A percentile compares a stretch with the other conserved stretches of the same genome.
Evolutionary conservation across 2,329 filamentous ascomycete genomes (phyloP).

Genomic region (Arthroderma sp.): DNA sequence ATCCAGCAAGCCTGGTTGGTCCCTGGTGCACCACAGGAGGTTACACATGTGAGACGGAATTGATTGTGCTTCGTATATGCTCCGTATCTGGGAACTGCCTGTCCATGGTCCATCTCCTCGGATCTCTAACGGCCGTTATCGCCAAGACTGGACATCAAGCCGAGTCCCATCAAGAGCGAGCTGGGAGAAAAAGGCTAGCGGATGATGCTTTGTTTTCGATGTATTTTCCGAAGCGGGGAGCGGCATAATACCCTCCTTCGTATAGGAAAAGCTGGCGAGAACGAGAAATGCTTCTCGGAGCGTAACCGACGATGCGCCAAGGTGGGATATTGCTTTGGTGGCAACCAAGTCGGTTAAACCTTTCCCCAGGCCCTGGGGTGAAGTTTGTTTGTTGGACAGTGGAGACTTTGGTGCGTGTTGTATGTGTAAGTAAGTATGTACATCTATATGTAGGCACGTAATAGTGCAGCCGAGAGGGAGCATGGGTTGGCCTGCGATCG

Average conservation of each 20-base stretch:
- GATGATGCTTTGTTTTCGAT: background rate
- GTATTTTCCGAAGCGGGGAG: constrained; percentile 6
- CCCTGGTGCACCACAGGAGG: background rate
- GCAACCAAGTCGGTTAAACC: background rate
- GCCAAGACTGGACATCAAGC: background rate
- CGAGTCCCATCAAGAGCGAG: background rate
- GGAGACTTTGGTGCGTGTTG: background rate
- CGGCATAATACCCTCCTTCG: background rate
- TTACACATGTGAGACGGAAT: constrained; percentile 2
- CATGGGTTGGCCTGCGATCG: constrained; percentile 1
- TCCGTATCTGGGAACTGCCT: background rate
- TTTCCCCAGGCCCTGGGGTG: background rate
- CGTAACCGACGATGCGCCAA: constrained; percentile 4
- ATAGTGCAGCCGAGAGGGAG: background rate
- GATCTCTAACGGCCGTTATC: constrained; percentile 2
- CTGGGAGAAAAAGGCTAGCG: background rate
- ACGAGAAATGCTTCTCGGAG: constrained; percentile 4
- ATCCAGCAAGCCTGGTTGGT: background rate
- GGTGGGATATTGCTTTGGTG: background rate
- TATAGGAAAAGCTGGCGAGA: constrained; percentile 3
- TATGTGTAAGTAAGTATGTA: background rate
- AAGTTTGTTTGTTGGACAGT: constrained; percentile 1
- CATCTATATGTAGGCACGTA: background rate
- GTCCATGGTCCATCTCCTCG: background rate
- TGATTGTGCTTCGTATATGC: background rate